Conservation (phyloP, 805 yeast genomes). For the Pichia eremophila region DNA sequence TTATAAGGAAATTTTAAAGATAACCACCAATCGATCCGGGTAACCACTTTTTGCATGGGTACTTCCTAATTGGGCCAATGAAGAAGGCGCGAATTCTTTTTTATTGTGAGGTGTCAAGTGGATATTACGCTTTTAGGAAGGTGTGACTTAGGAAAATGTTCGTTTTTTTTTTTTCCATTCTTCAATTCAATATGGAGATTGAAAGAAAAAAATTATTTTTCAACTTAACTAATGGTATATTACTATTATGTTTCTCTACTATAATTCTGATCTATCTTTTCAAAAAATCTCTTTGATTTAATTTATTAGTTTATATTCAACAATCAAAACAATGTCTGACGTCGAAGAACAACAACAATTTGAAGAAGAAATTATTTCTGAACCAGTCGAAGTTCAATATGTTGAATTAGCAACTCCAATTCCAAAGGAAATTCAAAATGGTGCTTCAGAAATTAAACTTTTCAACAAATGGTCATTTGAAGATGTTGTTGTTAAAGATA, state of each 20-base stretch:
- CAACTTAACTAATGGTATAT: too few species aligned
- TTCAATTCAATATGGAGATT: too few species aligned
- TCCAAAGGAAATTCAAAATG: constrained; percentile 94
- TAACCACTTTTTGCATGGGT: neutral
- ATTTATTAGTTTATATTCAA: neutral
- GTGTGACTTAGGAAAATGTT: constrained; percentile 6
- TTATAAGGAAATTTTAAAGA: constrained; percentile 4
- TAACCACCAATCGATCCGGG: neutral
- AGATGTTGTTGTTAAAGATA: constrained; percentile 95
- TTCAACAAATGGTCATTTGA: constrained; percentile 99
- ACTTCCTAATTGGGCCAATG: constrained; percentile 5
- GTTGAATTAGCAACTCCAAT: constrained; percentile 90
- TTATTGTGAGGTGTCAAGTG: neutral
- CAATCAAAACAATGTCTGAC: constrained; percentile 51
- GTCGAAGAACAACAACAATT: constrained; percentile 38
- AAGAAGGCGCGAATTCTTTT: neutral
- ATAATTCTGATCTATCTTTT: too few species aligned
- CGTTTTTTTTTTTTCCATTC: neutral
- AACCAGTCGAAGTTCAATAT: constrained; percentile 68
- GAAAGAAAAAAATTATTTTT: too few species aligned
- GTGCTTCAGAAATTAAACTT: constrained; percentile 91
- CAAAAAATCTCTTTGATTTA: too few species aligned
- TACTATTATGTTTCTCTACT: too few species aligned
- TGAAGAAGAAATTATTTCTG: constrained; percentile 68
- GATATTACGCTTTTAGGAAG: neutral